Evolutionary conservation across 306 rosid genomes (phyloP).

Genomic region (Rubus idaeus): DNA sequence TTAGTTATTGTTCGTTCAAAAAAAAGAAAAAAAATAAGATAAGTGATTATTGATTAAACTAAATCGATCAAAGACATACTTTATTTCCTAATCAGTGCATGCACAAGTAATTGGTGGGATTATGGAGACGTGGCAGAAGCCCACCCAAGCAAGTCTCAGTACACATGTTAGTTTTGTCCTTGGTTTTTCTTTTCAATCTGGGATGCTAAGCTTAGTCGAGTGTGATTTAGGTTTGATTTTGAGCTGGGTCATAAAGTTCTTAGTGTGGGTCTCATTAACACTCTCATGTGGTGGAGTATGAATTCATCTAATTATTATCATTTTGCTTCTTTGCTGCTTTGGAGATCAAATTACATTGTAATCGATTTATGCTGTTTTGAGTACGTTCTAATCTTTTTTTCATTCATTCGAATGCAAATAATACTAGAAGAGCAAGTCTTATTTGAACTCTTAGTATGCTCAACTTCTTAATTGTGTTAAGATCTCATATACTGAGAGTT

Average conservation of each 20-base stretch:
- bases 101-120: slow-evolving; percentile 16
- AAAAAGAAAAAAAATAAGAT: neutral
- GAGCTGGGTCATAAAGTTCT: neutral
- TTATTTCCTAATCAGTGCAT: slow-evolving; percentile 21
- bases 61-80: slow-evolving; percentile 10
- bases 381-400: no score
- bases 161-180: neutral
- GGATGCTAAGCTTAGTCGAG: neutral
- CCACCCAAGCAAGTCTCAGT: slow-evolving; percentile 21
- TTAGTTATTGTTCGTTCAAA: no score
- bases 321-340: neutral
- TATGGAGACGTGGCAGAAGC: slow-evolving; percentile 37
- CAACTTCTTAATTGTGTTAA: no score
- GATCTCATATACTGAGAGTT: no score
- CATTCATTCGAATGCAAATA: no score
- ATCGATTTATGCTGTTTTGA: no score
- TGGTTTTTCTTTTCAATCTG: neutral
- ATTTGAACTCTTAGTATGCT: no score
- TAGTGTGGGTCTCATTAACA: neutral
- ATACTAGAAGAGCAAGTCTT: no score
- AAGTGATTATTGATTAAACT: neutral
- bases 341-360: neutral
- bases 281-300: neutral
- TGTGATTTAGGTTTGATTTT: neutral
- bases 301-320: neutral